Base-by-base conservation (phyloP, 495 filamentous ascomycete genomes). In the Talaromyces adpressus region DNA sequence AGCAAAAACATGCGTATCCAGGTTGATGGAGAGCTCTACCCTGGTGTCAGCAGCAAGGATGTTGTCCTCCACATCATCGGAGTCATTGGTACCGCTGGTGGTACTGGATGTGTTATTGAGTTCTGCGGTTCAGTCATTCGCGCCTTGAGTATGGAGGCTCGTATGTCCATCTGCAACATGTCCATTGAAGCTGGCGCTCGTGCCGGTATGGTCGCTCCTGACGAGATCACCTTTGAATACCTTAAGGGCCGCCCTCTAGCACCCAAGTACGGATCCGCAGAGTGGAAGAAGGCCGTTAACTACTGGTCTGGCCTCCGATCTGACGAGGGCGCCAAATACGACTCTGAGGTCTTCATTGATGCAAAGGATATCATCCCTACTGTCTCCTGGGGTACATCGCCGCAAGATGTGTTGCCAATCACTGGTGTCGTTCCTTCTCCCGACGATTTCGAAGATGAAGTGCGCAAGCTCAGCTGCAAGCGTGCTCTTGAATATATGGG, bases 101-200 rank as follows among this genome's bases (percentile, higher is more conserved):
- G 94, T 61, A 98, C 86, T 52, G 93, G 93, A 67, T 86, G 90
- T 59, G 94, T 98, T 64, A 96, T 98, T 68, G 94, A 98, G 80
- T 98, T 89, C 83, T 95, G 91, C 68, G 94, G 94, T 59, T 95
- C 91, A 59, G 91, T 93, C 60, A 97, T 98, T 71, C 85, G 91
- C 65, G 77, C 75, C 47, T 81, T 98, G 67, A 96, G 91, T 77
- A 97, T 98, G 85, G 94, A 98, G 73, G 94, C 94, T 41, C 88
- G 94, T 69, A 98, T 98, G 93, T 96, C 91, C 62, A 94, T 98
- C 72, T 98, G 94, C 78, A 98, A 98, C 80, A 98, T 98, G 94
- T 92, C 93, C n/a, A 97, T 98, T 72, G 94, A 98, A 80, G 94
- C 79, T 63, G 94, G 94, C 77, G 94, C 94, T 45, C 84, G 94